Evolutionary conservation across 306 rosid species (phyloP), one percentile per base, ranked within the genome.

Genomic region (Abrus precatorius): DNA sequence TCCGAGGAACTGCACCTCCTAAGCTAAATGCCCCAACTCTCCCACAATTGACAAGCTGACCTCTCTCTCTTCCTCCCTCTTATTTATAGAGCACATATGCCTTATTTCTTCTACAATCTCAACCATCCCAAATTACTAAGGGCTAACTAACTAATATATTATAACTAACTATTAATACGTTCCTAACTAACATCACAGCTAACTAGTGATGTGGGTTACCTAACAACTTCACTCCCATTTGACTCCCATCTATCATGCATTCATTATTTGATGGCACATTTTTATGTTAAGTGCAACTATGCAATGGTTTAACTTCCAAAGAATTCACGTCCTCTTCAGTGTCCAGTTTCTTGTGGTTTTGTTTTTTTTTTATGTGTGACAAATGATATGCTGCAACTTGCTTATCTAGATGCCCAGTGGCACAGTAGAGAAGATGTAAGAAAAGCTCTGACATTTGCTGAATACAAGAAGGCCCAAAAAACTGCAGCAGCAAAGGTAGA

Each of bases 401-500:
- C 7, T 79, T 44, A 68, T 38, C 1, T 56, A 89, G 95, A 91
- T 73, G 95, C 95, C 41, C 83, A 77, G 74, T 91, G 92, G 99
- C 91, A 89, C 81, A 89, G 86, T 48, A 89, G 96, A 87, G 98
- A 95, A 83, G 97, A 93, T 53, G 94, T 93, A 52, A 91, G 89
- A 74, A 88, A 81, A 84, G 97, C 97, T 5, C 85, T 95, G 86
- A 54, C 84, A 36, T 85, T 74, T 59, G 86, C 97, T 3, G 97
- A 95, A 76, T 95, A 93, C 89, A 85, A 85, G 92, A 90, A 95
- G 82, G 90, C 98, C 3, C 98, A 91, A 75, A 78, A 36, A 89
- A 88, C 88, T 60, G 96, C 97, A 0, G 92, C 92, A 61, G 84
- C 59, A 9, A 90, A 87, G 85, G 97, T 95, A 12, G 99, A 90